These are phyloP conservation scores for Papiliotrema flavescens DNA, from an alignment of 1,284 basidiomycete species.

Conservation along the genomic window DNA sequence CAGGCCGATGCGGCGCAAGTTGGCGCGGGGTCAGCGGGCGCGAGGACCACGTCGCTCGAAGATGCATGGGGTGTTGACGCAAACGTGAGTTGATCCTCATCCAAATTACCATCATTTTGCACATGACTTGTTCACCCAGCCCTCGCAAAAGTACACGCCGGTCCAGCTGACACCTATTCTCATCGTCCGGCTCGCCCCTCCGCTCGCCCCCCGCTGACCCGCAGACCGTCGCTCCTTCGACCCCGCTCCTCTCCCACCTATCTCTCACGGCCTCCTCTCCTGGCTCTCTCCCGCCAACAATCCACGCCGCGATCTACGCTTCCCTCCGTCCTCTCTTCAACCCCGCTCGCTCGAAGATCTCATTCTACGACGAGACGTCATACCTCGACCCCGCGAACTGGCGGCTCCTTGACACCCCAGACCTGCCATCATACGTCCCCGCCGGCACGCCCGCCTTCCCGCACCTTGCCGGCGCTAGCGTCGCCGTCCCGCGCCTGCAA, in stretches of 20 bases:
- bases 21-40: conserved; percentile 10
- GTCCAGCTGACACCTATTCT: too few species aligned
- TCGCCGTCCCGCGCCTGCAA: conserved; percentile 19
- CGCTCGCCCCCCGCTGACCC: not conserved
- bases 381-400: conserved; percentile 40
- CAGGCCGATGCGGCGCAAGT: conserved; percentile 25
- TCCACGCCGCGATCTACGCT: conserved; percentile 36
- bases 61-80: conserved; percentile 13
- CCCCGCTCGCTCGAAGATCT: conserved; percentile 29
- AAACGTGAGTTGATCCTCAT: not conserved
- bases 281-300: conserved; percentile 16
- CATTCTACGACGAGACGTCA: conserved; percentile 31
- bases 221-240: conserved; percentile 2
- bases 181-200: too few species aligned
- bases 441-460: conserved; percentile 13
- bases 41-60: conserved; percentile 1
- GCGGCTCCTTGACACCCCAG: conserved; percentile 9
- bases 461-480: conserved; percentile 21
- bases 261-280: conserved; percentile 23
- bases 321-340: conserved; percentile 39
- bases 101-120: too few species aligned
- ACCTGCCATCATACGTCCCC: not conserved
- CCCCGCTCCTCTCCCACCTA: conserved; percentile 34
- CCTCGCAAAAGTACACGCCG: too few species aligned
- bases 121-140: too few species aligned